Base-by-base conservation (phyloP, 2,329 filamentous ascomycete species). In the Curvularia sp. region DNA sequence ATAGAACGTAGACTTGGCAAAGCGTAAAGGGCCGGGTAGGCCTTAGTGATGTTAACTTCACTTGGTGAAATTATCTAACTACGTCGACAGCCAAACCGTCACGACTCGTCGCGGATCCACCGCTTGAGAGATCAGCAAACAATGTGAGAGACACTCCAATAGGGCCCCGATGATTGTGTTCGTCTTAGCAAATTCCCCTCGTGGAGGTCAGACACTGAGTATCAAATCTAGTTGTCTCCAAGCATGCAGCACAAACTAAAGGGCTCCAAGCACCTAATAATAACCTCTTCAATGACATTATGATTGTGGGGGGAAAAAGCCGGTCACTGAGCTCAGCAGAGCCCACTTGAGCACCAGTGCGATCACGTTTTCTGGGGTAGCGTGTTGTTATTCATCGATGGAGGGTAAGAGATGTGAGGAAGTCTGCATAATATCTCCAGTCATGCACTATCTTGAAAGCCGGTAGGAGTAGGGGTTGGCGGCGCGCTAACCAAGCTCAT, bases 91-190 rank as follows among this genome's bases (percentile, higher is more conserved):
- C 9, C 13, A 32, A 41, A 49, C 52, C 30, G 39, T 28, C 18
- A 34, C 13, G 45, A n/a, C 19, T 3, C 10, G 12, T 39, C 18
- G 10, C 15, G 4, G 15, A 19, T 18, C 7, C 18, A 15, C 15
- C 13, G 5, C 27, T 18, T n/a, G 25, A 28, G 27, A 21, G 21
- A 12, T 9, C 9, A 6, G 12, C 27, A 27, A 7, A 49, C 18
- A 12, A 53, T 34, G 49, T 53, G 34, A 57, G 34, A 51, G 49
- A 25, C 15, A n/a, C 23, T 28, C n/a, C 9, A 19, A 23, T 15
- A 15, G 23, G 13, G 23, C 43, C 27, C 28, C 34, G 47, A 15
- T 30, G 13, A 15, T 21, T 21, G 13, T 27, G 15, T n/a, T 18
- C 4, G 10, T 30, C 25, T 42, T 25, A 6, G 8, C 2, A 15